These are phyloP conservation scores for Tetrahymena malaccensis DNA, from an alignment of 73 alveolate species.

Conservation along the genomic window DNA sequence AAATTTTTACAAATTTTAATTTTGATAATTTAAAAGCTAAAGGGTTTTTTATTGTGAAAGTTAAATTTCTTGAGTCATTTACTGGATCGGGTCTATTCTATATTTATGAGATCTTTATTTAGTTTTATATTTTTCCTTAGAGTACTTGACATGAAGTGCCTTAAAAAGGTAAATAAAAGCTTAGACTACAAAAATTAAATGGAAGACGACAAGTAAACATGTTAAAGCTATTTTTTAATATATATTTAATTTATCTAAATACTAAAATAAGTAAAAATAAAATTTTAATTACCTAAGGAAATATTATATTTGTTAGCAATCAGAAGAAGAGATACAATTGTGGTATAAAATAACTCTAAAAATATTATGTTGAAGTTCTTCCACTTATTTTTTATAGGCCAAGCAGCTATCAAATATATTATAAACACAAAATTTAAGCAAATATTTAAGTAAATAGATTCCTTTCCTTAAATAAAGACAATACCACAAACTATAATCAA, in stretches of 20 bases:
- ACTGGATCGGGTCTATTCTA: background rate
- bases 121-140: background rate
- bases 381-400: background rate
- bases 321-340: background rate
- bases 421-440: background rate
- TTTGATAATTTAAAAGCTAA: background rate
- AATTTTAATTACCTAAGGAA: background rate
- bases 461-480: background rate
- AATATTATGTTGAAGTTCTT: background rate
- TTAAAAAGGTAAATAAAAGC: background rate
- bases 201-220: background rate
- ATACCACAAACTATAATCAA: background rate
- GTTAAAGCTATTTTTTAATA: background rate
- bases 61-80: background rate
- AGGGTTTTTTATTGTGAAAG: background rate
- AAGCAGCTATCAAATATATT: background rate
- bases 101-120: background rate
- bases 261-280: no score
- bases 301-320: background rate
- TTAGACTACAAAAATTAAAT: background rate
- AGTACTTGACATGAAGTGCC: background rate
- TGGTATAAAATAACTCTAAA: background rate
- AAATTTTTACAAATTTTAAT: no score
- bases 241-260: background rate
- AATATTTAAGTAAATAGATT: background rate